phyloP scores from a whole-genome alignment of 345 rosid genomes.

The Pugionium cornutum region DNA sequence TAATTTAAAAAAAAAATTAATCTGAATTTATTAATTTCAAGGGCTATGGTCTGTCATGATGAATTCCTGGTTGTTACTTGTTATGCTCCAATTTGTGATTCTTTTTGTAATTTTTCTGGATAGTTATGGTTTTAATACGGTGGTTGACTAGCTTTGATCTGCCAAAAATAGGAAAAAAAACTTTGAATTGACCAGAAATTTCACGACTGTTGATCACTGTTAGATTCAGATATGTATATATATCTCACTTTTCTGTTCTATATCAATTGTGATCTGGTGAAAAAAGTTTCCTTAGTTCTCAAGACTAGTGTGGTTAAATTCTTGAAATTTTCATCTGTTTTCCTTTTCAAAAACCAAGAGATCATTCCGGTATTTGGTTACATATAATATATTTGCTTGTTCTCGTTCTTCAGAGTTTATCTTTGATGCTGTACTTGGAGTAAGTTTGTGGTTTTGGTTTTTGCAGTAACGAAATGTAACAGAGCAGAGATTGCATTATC shows the following conservation, averaged over 20 bases:
- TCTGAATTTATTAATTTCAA: no score
- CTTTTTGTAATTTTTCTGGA: not conserved
- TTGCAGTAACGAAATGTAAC: constrained; percentile 55
- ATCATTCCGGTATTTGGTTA: not conserved
- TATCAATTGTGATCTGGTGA: not conserved
- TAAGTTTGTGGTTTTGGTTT: no score
- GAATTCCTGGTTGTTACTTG: not conserved
- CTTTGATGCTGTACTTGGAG: no score
- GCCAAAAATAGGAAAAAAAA: not conserved
- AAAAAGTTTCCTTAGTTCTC: constrained; percentile 5
- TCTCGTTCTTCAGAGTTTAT: no score
- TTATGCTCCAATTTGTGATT: constrained; percentile 7
- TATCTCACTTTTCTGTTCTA: not conserved
- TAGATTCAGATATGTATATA: constrained; percentile 25
- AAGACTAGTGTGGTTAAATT: no score
- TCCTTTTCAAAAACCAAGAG: no score
- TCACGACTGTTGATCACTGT: constrained; percentile 29
- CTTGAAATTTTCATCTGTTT: not conserved
- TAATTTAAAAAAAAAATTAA: not conserved
- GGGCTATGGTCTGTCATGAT: no score
- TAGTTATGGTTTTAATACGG: constrained; percentile 11
- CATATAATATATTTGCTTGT: no score
- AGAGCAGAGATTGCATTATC: constrained; percentile 78
- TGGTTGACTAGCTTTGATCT: constrained; percentile 10
- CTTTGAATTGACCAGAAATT: constrained; percentile 28